phyloP scores from a whole-genome alignment of 805 yeast species.

The Lachancea nothofagi region DNA sequence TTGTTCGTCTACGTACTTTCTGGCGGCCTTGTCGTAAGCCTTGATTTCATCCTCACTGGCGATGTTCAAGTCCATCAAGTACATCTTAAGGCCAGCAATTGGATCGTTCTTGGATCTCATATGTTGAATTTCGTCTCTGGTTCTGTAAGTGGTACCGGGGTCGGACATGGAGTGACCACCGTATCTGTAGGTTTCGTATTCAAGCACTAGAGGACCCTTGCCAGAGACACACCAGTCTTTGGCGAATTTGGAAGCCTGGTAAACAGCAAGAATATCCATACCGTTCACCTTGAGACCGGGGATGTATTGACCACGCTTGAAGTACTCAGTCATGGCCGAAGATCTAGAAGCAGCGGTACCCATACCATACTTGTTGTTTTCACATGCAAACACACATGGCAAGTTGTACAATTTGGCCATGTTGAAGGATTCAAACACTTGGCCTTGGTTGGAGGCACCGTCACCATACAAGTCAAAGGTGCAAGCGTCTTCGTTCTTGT shows the following conservation, averaged over 20 bases:
- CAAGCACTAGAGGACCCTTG: conserved; percentile 93
- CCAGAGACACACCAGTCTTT: conserved; percentile 92
- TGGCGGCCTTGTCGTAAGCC: conserved; percentile 90
- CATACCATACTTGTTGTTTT: conserved; percentile 99
- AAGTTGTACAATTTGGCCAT: conserved; percentile 99
- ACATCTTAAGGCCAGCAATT: conserved; percentile 90
- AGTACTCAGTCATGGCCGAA: conserved; percentile 92
- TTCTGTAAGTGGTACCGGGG: conserved; percentile 99
- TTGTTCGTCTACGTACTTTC: conserved; percentile 93
- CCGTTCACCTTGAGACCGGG: conserved; percentile 98
- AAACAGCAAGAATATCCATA: conserved; percentile 94
- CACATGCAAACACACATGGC: conserved; percentile 93
- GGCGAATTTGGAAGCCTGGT: conserved; percentile 94
- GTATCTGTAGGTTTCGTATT: conserved; percentile 97
- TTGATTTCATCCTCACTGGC: conserved; percentile 95
- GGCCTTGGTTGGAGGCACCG: conserved; percentile 99
- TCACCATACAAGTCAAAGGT: conserved; percentile 93
- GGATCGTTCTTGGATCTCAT: conserved; percentile 99
- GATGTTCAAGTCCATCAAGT: conserved; percentile 71
- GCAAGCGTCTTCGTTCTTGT: conserved; percentile 73
- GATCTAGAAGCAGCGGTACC: conserved; percentile 98
- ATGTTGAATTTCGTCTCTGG: conserved; percentile 99
- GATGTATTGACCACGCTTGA: conserved; percentile 98
- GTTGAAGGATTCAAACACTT: conserved; percentile 94
- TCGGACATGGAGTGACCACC: conserved; percentile 99